Evolutionary conservation across 139 green algal genomes (phyloP).

Genomic region (Chlamydomonas eustigma): DNA sequence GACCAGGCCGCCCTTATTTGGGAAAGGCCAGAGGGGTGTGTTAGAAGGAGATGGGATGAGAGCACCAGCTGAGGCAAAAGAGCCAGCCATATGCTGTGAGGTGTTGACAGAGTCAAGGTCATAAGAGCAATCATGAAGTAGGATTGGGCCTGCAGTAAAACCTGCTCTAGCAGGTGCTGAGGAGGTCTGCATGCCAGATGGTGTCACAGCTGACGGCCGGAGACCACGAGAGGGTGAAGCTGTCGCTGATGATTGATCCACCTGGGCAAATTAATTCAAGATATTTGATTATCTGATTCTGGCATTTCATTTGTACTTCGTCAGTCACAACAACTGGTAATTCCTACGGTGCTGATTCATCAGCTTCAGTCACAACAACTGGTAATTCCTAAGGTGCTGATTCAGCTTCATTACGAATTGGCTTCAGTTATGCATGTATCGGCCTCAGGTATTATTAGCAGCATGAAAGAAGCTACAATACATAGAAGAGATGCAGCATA

Average conservation of each 20-base stretch:
- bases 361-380: not conserved
- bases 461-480: no score
- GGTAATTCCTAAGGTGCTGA: no score
- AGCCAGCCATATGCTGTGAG: not conserved
- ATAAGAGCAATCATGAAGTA: not conserved
- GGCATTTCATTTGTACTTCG: no score
- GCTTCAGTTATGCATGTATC: no score
- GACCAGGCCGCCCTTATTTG: not conserved
- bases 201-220: no score
- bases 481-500: no score
- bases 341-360: not conserved
- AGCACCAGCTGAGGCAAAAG: not conserved
- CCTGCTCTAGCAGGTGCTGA: not conserved
- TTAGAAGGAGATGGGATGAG: not conserved
- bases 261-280: not conserved
- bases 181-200: not conserved
- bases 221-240: no score
- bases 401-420: no score
- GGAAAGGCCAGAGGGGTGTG: not conserved
- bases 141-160: not conserved
- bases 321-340: not conserved
- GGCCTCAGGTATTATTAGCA: no score
- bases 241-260: not conserved
- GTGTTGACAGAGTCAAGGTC: not conserved
- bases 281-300: not conserved